phyloP scores from a whole-genome alignment of 176 grass and related monocot species.

The Triticum dicoccoides region DNA sequence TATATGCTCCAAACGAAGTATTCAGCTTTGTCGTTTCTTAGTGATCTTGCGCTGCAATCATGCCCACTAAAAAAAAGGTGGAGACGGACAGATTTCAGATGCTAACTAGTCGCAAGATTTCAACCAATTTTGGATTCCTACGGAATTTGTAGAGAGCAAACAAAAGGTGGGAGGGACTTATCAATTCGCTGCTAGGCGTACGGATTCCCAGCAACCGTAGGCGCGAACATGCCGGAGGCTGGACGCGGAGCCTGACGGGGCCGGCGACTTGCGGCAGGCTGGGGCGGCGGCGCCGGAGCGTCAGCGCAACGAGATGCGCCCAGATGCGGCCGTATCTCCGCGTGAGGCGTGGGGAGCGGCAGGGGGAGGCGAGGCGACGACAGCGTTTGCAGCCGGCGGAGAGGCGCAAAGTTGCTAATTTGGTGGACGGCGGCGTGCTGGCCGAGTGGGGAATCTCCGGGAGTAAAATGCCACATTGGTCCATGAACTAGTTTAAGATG shows the following conservation, averaged over 20 bases:
- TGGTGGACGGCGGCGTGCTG: too few species aligned
- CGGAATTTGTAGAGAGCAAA: not conserved
- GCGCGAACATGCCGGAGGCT: too few species aligned
- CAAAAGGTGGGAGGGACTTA: not conserved
- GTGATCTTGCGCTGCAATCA: not conserved
- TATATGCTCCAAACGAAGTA: not conserved
- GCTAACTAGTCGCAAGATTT: not conserved
- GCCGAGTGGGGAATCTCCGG: too few species aligned
- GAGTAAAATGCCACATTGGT: too few species aligned
- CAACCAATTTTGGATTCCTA: not conserved
- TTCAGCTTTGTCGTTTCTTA: not conserved
- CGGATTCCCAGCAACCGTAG: too few species aligned
- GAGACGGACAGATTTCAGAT: not conserved
- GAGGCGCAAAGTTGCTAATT: too few species aligned
- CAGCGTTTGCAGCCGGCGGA: not conserved
- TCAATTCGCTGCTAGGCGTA: not conserved
- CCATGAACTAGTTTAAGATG: too few species aligned
- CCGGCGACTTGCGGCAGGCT: not conserved
- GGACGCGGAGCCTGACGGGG: not conserved
- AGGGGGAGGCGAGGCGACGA: not conserved
- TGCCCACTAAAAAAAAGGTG: not conserved
- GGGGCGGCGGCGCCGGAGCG: too few species aligned
- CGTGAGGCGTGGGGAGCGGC: not conserved
- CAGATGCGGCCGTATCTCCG: not conserved
- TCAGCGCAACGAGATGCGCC: too few species aligned